Base-by-base conservation (phyloP, 2,329 filamentous ascomycete species). In the Neocucurbitaria cava region DNA sequence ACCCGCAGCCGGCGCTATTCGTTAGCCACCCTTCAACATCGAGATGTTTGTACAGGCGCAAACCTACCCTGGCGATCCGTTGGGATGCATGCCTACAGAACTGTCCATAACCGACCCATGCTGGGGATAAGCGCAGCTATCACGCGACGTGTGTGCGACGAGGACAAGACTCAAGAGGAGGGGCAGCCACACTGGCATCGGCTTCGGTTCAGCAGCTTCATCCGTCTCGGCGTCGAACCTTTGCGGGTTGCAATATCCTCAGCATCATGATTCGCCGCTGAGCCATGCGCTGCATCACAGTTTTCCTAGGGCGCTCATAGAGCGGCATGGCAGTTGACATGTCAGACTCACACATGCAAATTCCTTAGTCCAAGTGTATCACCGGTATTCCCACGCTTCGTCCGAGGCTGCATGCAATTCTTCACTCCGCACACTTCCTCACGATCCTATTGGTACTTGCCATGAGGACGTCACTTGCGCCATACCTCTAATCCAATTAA, bases 401-500 rank as follows among this genome's bases (percentile, higher is more conserved):
- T 58, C 63, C 61, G 65, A 62, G 31, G 18, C 46, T 44, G 43
- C 44, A 18, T 13, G 36, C 28, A 13, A 7, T 23, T 20, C 33
- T 31, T 15, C 28, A 41, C 42, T 57, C 61, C 56, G 56, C 55
- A 54, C 33, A 54, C 47, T 48, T 31, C 50, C 46, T 18, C 36
- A 35, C 17, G 6, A 53, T 40, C 11, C 28, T 30, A 64, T 66
- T 61, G 59, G 62, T 35, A 20, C 47, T 33, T n/a, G 23, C 35
- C 5, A 33, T 36, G 44, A 57, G 52, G 48, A 56, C 54, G 62
- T 67, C 62, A 66, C 56, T 52, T 59, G 52, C 52, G 33, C 57
- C 59, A 56, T 54, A 45, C 50, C 52, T 64, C 55, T 54, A 54
- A 55, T 47, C 47, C 49, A 36, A 17, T 58, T 58, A 65, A 66